phyloP scores from a whole-genome alignment of 257 asterid genomes.

The Coffea eugenioides region DNA sequence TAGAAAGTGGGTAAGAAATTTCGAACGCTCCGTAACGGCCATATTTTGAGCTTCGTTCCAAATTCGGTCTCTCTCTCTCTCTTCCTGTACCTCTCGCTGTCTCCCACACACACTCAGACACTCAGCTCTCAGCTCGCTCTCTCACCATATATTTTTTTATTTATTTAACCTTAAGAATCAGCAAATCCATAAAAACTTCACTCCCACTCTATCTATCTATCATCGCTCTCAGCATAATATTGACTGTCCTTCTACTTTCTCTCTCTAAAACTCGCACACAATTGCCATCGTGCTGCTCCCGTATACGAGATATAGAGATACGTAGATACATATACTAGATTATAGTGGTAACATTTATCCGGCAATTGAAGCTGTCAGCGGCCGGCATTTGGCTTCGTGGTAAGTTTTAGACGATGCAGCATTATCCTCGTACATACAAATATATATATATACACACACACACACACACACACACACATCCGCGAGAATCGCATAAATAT shows the following conservation, averaged over 20 bases:
- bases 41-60: constrained; percentile 10
- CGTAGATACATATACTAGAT: neutral
- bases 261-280: constrained; percentile 34
- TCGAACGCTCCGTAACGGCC: constrained; percentile 64
- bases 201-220: constrained; percentile 11
- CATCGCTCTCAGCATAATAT: no score
- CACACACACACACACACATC: neutral
- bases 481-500: constrained; percentile 5
- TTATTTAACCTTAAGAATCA: constrained; percentile 14
- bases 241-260: constrained; percentile 10
- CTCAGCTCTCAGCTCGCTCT: neutral
- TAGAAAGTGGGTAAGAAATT: constrained; percentile 11
- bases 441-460: neutral
- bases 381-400: constrained; percentile 44
- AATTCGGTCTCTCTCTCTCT: constrained; percentile 11
- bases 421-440: constrained; percentile 9
- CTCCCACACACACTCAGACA: neutral
- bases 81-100: constrained; percentile 16
- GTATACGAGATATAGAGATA: neutral
- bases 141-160: neutral
- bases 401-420: constrained; percentile 19
- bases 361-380: constrained; percentile 32
- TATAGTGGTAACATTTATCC: neutral
- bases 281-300: constrained; percentile 14
- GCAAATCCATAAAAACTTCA: constrained; percentile 14